A percentile compares a stretch with the other conserved stretches of the same genome.
phyloP scores from a whole-genome alignment of 495 filamentous ascomycete genomes.

The Friedmanniomyces endolithicus region DNA sequence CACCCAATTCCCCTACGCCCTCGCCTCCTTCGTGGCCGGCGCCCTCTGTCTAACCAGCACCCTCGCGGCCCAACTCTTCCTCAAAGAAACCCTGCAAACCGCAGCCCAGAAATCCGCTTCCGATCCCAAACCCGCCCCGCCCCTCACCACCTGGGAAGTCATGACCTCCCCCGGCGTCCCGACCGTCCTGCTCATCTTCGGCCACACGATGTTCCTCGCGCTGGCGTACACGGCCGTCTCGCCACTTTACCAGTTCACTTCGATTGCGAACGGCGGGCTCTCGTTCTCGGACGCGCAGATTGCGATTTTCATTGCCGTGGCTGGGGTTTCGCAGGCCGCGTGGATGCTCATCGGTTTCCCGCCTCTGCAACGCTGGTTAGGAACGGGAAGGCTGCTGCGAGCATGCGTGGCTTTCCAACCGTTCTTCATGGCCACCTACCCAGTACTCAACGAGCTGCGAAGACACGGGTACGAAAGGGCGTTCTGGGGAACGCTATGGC shows the following conservation, averaged over 20 bases:
- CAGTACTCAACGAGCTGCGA: slow-evolving; percentile 42
- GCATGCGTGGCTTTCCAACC: slow-evolving; percentile 40
- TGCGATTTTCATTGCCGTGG: slow-evolving; percentile 45
- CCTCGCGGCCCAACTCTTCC: slow-evolving; percentile 35
- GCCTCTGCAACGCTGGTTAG: slow-evolving; percentile 42
- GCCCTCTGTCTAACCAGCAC: slow-evolving; percentile 39
- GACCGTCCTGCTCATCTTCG: slow-evolving; percentile 49
- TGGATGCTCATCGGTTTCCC: slow-evolving; percentile 58
- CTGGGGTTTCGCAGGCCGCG: slow-evolving; percentile 46
- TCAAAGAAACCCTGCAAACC: slow-evolving; percentile 41
- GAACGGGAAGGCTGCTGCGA: slow-evolving; percentile 48
- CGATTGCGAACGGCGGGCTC: slow-evolving; percentile 43
- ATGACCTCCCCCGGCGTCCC: slow-evolving; percentile 49
- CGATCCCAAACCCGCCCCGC: not conserved
- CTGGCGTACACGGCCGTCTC: slow-evolving; percentile 51
- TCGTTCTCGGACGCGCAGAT: slow-evolving; percentile 48
- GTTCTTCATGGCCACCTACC: slow-evolving; percentile 41
- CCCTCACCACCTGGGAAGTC: slow-evolving; percentile 41
- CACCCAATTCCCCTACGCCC: slow-evolving; percentile 49
- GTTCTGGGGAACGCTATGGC: slow-evolving; percentile 46
- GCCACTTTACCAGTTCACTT: slow-evolving; percentile 52
- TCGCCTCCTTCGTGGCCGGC: slow-evolving; percentile 45
- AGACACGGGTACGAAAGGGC: slow-evolving; percentile 27
- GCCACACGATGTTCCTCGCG: slow-evolving; percentile 48
- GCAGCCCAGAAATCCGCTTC: slow-evolving; percentile 23